Conservation (phyloP, 768 basidiomycete species). For the Kwoniella sp. region DNA sequence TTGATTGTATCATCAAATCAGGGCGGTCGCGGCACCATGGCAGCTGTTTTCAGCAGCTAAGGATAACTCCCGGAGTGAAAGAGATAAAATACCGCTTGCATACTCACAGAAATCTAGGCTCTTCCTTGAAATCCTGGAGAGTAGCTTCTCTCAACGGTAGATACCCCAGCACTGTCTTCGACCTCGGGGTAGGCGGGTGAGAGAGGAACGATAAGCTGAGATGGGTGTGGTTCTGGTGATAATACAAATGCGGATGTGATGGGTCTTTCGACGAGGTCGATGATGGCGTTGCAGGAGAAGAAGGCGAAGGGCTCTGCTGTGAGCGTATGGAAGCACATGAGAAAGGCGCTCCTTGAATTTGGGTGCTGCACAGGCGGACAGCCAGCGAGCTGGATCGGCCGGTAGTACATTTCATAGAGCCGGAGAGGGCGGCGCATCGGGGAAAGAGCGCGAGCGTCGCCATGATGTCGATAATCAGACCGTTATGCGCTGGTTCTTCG, state of each 20-base stretch:
- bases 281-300: background rate
- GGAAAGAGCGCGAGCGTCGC: too few species aligned
- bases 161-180: slow-evolving; percentile 47
- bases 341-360: slow-evolving; percentile 3
- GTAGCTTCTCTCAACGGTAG: slow-evolving; percentile 39
- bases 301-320: background rate
- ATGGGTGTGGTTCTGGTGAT: slow-evolving; percentile 39
- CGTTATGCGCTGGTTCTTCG: too few species aligned
- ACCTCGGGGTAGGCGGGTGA: slow-evolving; percentile 30
- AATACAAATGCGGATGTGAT: slow-evolving; percentile 50
- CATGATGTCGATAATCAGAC: too few species aligned
- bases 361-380: background rate
- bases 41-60: too few species aligned
- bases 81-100: too few species aligned
- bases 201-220: slow-evolving; percentile 50
- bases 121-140: slow-evolving; percentile 50
- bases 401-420: too few species aligned
- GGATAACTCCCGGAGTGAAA: too few species aligned
- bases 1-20: too few species aligned
- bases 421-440: too few species aligned
- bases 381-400: too few species aligned
- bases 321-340: background rate
- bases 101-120: slow-evolving; percentile 48
- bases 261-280: slow-evolving; percentile 42
- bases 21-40: too few species aligned